Conservation (phyloP, 306 rosid genomes). For the Delonix regia region DNA sequence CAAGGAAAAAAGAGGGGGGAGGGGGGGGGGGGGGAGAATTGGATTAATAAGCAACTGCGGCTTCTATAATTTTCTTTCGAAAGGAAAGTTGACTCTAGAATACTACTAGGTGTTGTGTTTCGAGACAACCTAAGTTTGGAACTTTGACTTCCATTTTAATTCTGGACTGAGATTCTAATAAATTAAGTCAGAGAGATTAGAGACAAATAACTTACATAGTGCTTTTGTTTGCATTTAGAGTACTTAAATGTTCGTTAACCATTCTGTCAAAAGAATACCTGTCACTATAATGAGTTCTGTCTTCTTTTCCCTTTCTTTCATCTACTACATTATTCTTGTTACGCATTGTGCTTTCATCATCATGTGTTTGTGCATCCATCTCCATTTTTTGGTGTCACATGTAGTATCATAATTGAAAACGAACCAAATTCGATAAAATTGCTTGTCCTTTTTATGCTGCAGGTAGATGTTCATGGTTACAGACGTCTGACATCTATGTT, state of each 20-base stretch:
- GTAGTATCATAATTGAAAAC: neutral
- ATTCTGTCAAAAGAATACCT: neutral
- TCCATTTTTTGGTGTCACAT: neutral
- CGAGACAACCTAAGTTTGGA: neutral
- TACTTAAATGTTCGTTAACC: neutral
- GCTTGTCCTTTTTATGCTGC: conserved; percentile 36
- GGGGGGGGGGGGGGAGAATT: too few species aligned
- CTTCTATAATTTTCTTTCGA: too few species aligned
- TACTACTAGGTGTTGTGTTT: too few species aligned
- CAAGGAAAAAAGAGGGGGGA: too few species aligned
- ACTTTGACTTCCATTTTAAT: neutral
- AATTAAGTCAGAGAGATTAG: neutral
- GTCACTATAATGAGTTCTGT: neutral
- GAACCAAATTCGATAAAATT: conserved; percentile 1
- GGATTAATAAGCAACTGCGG: neutral
- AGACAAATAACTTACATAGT: neutral
- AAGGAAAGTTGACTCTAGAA: too few species aligned
- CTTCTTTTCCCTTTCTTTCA: neutral
- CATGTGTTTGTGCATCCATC: neutral
- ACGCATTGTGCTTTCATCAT: neutral
- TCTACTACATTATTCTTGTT: neutral
- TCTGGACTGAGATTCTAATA: neutral
- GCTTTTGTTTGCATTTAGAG: neutral
- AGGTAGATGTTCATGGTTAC: conserved; percentile 75
- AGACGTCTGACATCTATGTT: conserved; percentile 58